Evolutionary conservation across 2,329 filamentous ascomycete species (phyloP), one percentile per base, ranked within the genome.

Genomic region (Huntiella bhutanensis): DNA sequence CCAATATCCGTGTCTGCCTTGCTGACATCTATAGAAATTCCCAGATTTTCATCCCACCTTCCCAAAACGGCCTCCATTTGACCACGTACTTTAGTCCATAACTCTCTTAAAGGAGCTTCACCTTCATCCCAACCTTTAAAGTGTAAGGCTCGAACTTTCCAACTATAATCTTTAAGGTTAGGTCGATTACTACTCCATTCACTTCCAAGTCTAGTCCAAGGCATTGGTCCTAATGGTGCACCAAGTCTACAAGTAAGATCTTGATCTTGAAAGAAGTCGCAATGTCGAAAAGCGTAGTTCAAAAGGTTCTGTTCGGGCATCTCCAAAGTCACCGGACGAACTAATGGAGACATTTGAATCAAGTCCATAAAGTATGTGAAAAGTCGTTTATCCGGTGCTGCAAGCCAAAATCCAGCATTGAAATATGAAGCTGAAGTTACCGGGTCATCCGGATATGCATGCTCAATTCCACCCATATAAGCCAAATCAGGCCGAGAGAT

Each of bases 301-400:
- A 65, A 54, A 19, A 68, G 52, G 49, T 60, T 60, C 52, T 67
- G 64, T 50, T 66, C 64, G 51, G 61, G 61, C 12, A 57, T 59
- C 15, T 55, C 54, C 0, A 60, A 56, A 37, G 62, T 55, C 51
- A 66, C 66, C 11, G 59, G 57, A 19, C 56, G 54, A n/a, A 54
- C 55, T 22, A 59, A 54, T 8, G 34, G 33, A 11, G 51, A 47
- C 47, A 62, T 58, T 13, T 43, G 13, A 19, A 66, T 54, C 19
- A 49, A 37, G n/a, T 54, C 55, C 43, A 61, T 51, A 17, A 64
- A 59, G 49, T 64, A 61, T 2, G 58, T 51, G 51, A 59, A 66
- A 3, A 67, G 49, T 41, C 60, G 54, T 1, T 49, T 47, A 10
- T 60, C 62, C 0, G 64, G 64, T 4, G 58, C 55, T 2, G 60